Evolutionary conservation across 495 filamentous ascomycete species (phyloP), one percentile per base, ranked within the genome.

Genomic region (Tuber brumale): DNA sequence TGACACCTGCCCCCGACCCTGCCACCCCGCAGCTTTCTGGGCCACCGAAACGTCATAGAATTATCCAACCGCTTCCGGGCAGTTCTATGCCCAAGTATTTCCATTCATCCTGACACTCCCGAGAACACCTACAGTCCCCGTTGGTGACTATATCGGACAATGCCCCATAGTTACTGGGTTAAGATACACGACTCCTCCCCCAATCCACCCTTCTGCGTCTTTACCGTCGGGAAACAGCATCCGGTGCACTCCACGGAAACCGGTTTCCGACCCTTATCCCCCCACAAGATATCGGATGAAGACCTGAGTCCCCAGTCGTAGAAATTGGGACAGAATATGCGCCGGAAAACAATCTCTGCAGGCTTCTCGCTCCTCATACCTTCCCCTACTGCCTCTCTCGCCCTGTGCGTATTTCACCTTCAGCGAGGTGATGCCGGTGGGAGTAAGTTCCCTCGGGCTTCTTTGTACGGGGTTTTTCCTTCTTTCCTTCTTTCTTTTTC

Each of bases 131-230:
- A 37, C 37, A 8, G n/a, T n/a, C 6, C 21, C 23, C 23, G 10
- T n/a, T 51, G 1, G 0, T n/a, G 8, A 10, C 1, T n/a, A 51
- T 12, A 9, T n/a, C 23, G 2, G 8, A n/a, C 48, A 0, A 6
- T n/a, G 1, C 48, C 1, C 10, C 8, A n/a, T 3, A n/a, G 10
- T 10, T 10, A 0, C 21, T 0, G 21, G 1, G 10, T 23, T 21
- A 51, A n/a, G 4, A n/a, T n/a, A n/a, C 23, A 51, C 48, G 23
- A 6, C 6, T 23, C 6, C 48, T 3, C 0, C 48, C 23, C 2
- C 21, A 51, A 23, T 19, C 23, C 48, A 10, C 23, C 48, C 21
- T 21, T 21, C 46, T 7, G 0, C 23, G 7, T 51, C 48, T 3
- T 21, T 3, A 51, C 23, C 1, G n/a, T 7, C 10, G 6, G 48